Conservation (phyloP, 1,284 basidiomycete species). For the Tausonia pullulans region DNA sequence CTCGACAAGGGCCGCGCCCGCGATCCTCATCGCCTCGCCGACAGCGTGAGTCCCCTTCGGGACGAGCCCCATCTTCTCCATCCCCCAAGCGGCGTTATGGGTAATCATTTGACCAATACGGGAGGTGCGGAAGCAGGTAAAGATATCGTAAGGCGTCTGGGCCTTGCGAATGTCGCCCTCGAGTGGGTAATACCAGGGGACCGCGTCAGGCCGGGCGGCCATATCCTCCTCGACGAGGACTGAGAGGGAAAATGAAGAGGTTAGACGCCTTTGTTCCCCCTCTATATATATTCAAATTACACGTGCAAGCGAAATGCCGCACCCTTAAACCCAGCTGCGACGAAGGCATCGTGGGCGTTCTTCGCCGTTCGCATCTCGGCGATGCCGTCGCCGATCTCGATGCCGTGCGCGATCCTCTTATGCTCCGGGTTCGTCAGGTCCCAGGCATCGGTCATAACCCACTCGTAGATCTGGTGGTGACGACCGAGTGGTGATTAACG, state of each 20-base stretch:
- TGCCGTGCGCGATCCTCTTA: constrained; percentile 80
- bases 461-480: constrained; percentile 13
- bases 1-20: constrained; percentile 66
- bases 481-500: neutral
- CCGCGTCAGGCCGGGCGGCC: constrained; percentile 66
- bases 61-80: constrained; percentile 69
- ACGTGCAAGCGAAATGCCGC: neutral
- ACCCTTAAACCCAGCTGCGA: constrained; percentile 70
- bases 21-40: constrained; percentile 76
- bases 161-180: constrained; percentile 86
- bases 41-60: constrained; percentile 92
- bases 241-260: neutral
- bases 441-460: constrained; percentile 63
- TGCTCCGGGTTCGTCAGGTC: constrained; percentile 76
- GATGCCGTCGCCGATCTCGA: constrained; percentile 83
- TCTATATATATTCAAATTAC: neutral
- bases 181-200: constrained; percentile 94
- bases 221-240: constrained; percentile 87
- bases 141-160: constrained; percentile 85
- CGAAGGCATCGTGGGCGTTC: constrained; percentile 64
- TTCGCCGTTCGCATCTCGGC: constrained; percentile 85
- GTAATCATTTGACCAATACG: constrained; percentile 77
- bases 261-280: neutral
- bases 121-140: constrained; percentile 81
- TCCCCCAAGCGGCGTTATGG: constrained; percentile 62